Base-by-base conservation (phyloP, 495 filamentous ascomycete species). In the Polyplosphaeria fusca region DNA sequence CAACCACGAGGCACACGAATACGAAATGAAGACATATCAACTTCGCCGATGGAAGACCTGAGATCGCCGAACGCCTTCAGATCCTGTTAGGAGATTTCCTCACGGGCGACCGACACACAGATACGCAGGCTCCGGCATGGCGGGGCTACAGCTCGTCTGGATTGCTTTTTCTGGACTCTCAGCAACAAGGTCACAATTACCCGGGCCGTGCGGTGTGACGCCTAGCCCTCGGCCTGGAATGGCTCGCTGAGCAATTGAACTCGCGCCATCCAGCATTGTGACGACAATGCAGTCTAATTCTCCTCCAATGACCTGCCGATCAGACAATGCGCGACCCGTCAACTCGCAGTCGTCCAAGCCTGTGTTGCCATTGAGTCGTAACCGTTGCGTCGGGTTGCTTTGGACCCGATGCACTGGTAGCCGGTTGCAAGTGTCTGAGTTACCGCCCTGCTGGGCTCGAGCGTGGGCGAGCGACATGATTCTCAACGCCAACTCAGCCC, bases 371-470 rank as follows among this genome's bases (percentile, higher is more conserved):
- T 7, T 42, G 9, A 18, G 12, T 19, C 19, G 9, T 19, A 20
- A 25, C 42, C 42, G 20, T 46, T 46, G 42, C n/a, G 5, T 16
- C 23, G 42, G 42, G 42, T 25, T 11, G 12, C 23, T 46, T 46
- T 25, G 7, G 42, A 19, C 42, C 42, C 42, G 20, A 25, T 46
- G 42, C 42, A 46, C 5, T 46, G 42, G 42, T 46, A 14, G 20
- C 42, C 5, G 42, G 42, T 16, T 46, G 18, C 18, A 46, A 46
- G n/a, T n/a, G n/a, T n/a, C 5, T 4, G 5, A 46, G 42, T 46
- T 46, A 46, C 42, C 42, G 20, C 20, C 20, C 42, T 4, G 42
- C 22, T 46, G 42, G 42, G 42, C 42, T 46, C 39, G 16, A 7
- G 19, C 20, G 7, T 46, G 42, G 23, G 23, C 20, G 22, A 3